A percentile compares a stretch with the other conserved stretches of the same genome.
phyloP scores from a whole-genome alignment of 2,329 filamentous ascomycete genomes.

The Drechmeria coniospora region DNA sequence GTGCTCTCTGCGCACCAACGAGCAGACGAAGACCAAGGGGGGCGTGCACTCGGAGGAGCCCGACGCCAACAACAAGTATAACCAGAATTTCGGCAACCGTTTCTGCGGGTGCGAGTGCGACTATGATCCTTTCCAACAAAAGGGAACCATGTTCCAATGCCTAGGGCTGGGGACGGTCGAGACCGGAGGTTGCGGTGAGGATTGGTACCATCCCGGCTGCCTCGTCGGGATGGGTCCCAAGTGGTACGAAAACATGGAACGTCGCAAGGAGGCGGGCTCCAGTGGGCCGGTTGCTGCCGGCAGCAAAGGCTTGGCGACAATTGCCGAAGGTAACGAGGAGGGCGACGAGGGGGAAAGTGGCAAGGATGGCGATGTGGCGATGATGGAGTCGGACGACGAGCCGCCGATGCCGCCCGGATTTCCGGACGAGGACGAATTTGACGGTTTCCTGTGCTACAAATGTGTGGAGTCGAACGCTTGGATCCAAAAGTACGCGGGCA shows the following conservation, averaged over 20 bases:
- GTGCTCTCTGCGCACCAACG: conserved; percentile 61
- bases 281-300: conserved; percentile 2
- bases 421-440: conserved; percentile 76
- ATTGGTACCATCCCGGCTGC: conserved; percentile 96
- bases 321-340: conserved; percentile 31
- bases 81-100: conserved; percentile 83
- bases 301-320: conserved; percentile 25
- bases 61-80: conserved; percentile 67
- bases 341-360: conserved; percentile 8
- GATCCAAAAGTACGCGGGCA: conserved; percentile 78
- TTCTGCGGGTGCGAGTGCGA: conserved; percentile 84
- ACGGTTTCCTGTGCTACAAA: conserved; percentile 85
- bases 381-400: conserved; percentile 37
- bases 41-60: conserved; percentile 62
- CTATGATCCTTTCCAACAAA: conserved; percentile 79
- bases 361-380: conserved; percentile 11
- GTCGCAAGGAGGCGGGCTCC: conserved; percentile 15
- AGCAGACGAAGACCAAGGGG: conserved; percentile 59
- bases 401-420: conserved; percentile 70
- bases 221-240: conserved; percentile 64
- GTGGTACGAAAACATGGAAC: conserved; percentile 45
- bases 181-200: conserved; percentile 82
- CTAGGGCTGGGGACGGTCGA: conserved; percentile 67
- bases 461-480: conserved; percentile 79
- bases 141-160: conserved; percentile 97